Evolutionary conservation across 202 grass and related monocot species (phyloP), one percentile per base, ranked within the genome.

Genomic region (Carex sylvatica): DNA sequence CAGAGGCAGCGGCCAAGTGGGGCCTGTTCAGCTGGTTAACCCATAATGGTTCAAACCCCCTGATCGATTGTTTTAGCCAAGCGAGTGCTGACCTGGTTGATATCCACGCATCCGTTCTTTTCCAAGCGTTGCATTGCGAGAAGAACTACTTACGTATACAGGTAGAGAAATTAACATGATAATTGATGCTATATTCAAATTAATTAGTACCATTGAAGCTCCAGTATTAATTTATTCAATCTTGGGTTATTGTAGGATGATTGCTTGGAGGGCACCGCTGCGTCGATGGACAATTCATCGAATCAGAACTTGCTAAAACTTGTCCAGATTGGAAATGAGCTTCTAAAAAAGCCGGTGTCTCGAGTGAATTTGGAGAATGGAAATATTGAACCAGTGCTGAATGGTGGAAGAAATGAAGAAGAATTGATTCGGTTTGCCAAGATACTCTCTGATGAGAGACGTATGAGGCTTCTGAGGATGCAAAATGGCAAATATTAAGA

Each of bases 41-140:
- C 42, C 75, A 88, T 8, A 60, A 71, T 12, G 87, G 87, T 1
- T 5, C 70, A 1, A 87, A 36, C 14, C 92, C 89, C 5, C 69
- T 94, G 22, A 87, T 94, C 22, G 89, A 94, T 19, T 83, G 71
- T 64, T 94, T 94, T 49, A 89, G 10, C 49, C 80, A 91, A 40
- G 89, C 80, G 5, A 89, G 87, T 56, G 15, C 81, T 10, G 92
- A 94, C 54, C 23, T 94, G 31, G 85, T 91, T 9, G 92, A 94
- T 84, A 91, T 94, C 83, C 89, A 94, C 9, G 38, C 74, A 65
- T 94, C 85, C 3, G 80, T 89, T 73, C 77, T 94, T 61, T 94
- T 94, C 81, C 89, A 90, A 68, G 85, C 87, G 2, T 81, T 94
- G 61, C 58, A 56, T 77, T 84, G 22, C 9, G 61, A 86, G 30